Percentiles rank a stretch among this genome's conserved stretches.
These are phyloP conservation scores for Lipomyces spencermartinsiae DNA, from an alignment of 805 yeast genomes.

Conservation along the genomic window DNA sequence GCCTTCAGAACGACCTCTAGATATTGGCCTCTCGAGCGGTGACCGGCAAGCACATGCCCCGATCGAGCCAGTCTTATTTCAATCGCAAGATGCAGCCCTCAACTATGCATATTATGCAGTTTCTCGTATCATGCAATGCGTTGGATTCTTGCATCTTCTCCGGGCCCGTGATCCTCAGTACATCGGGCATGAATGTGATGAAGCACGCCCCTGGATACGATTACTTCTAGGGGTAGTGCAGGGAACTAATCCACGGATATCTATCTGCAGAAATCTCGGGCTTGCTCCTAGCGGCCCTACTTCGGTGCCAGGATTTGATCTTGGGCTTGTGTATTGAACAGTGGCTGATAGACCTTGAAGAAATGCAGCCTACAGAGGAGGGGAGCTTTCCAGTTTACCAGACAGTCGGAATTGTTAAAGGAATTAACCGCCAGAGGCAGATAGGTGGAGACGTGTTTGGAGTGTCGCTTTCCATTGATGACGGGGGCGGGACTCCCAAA, in stretches of 20 bases:
- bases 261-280: not conserved
- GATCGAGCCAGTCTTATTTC: not conserved
- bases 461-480: not conserved
- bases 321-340: not conserved
- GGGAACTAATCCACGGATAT: not conserved
- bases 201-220: not conserved
- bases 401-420: not conserved
- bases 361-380: not conserved
- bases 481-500: not conserved
- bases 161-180: not conserved
- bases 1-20: not conserved
- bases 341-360: not conserved
- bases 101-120: not conserved
- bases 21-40: not conserved
- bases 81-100: not conserved
- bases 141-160: not conserved
- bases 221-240: not conserved
- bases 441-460: not conserved
- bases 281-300: not conserved
- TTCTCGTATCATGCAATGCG: not conserved
- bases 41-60: not conserved
- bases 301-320: not conserved
- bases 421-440: not conserved
- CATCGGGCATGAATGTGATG: not conserved
- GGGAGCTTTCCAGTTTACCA: conserved; percentile 1